These are phyloP conservation scores for Umbelopsis sp. DNA, from an alignment of 371 early-diverging fungal genomes.

Conservation along the genomic window DNA sequence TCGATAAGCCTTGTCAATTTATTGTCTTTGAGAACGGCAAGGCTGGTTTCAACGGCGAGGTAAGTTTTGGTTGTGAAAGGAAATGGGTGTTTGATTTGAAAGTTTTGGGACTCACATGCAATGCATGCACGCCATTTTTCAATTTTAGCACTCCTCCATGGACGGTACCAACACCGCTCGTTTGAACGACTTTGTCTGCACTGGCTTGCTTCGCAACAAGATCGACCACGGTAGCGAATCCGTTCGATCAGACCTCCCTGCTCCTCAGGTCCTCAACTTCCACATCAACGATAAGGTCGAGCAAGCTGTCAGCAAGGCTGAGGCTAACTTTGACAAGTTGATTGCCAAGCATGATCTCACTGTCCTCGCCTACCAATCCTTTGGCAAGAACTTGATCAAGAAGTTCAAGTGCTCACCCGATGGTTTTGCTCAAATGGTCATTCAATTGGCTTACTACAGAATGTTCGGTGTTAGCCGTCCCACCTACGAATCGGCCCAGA, in stretches of 20 bases:
- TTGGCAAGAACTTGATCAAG: slow-evolving; percentile 93
- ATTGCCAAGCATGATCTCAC: slow-evolving; percentile 79
- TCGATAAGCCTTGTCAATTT: slow-evolving; percentile 92
- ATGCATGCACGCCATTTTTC: not conserved
- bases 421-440: slow-evolving; percentile 93
- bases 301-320: slow-evolving; percentile 64
- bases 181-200: slow-evolving; percentile 69
- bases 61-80: slow-evolving; percentile 23
- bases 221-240: slow-evolving; percentile 63
- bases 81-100: no score
- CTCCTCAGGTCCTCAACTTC: slow-evolving; percentile 74
- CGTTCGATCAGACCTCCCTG: slow-evolving; percentile 57
- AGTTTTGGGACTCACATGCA: not conserved
- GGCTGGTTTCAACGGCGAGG: slow-evolving; percentile 93
- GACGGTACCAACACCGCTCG: slow-evolving; percentile 92
- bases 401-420: slow-evolving; percentile 88
- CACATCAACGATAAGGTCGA: slow-evolving; percentile 57
- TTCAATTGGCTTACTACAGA: slow-evolving; percentile 94
- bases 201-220: slow-evolving; percentile 45
- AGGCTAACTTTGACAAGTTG: slow-evolving; percentile 69
- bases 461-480: slow-evolving; percentile 78
- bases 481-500: slow-evolving; percentile 94
- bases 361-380: slow-evolving; percentile 81
- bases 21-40: slow-evolving; percentile 95
- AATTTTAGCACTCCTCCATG: slow-evolving; percentile 86